Evolutionary conservation across 78 protist species (phyloP), one percentile per base, ranked within the genome.

Genomic region (Polysphondylium violaceum): DNA sequence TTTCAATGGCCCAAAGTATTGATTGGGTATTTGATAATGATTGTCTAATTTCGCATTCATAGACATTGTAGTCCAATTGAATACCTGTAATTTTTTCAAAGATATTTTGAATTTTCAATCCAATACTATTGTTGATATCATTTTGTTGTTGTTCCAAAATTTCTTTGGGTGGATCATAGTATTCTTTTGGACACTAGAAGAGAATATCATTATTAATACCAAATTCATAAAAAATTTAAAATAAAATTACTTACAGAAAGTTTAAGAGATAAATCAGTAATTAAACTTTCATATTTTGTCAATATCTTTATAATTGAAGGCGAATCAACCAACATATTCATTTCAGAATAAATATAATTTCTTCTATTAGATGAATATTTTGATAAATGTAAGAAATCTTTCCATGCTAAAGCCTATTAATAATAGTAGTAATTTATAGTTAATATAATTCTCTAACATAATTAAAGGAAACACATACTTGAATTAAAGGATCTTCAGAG

Each of bases 41-140:
- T 51, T 78, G 88, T 64, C 76, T 61, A 14, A 78, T 65, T 65
- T 78, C 88, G 17, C 76, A 78, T 38, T 78, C 88, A 50, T 78
- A 78, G n/a, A 65, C 36, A 51, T 65, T 29, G 14, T 35, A 78
- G 5, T 78, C 88, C 21, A 78, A 19, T 14, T 68, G 33, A 3
- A 78, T 55, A 51, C 88, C 88, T 23, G 65, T 61, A 12, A 35
- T 16, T 35, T 63, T 44, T 25, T 27, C 21, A 19, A 78, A 43
- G 23, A 27, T 21, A 33, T 43, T 69, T 50, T 43, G 14, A 11
- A 69, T 44, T 33, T 19, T 14, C 27, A 6, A 5, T 38, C n/a
- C 43, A 65, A 65, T 29, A 61, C 29, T 61, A 63, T 43, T 63
- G 35, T 35, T 63, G 61, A 21, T 61, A 16, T 77, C 51, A 40